Base-by-base conservation (phyloP, 2,329 filamentous ascomycete species). In the Zymoseptoria passerinii region DNA sequence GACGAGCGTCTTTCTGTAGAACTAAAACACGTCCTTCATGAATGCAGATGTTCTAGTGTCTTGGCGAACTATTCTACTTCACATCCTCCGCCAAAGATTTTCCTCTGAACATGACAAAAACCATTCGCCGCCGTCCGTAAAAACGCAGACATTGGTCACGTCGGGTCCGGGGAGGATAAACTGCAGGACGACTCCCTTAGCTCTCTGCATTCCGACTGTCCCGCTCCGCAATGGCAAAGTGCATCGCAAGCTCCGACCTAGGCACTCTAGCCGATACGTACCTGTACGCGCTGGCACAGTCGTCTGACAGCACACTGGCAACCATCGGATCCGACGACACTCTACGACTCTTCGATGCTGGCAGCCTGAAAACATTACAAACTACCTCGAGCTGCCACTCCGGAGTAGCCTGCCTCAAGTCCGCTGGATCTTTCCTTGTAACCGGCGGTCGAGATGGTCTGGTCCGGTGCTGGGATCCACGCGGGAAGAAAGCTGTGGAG, bases 381-480 rank as follows among this genome's bases (percentile, higher is more conserved):
- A 74, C 74, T 8, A 73, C 83, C 52, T 69, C 71, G 40, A 81
- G 80, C 8, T 75, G 78, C 29, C 84, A 88, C 63, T 78, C 80
- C 4, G 87, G 87, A 61, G 75, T 90, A 64, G 85, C 84, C 13
- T 83, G 82, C 61, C 75, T 89, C 28, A 79, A 80, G 55, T 76
- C 80, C 0, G 60, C 57, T n/a, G 51, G 78, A 57, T 54, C 56
- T 16, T 49, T 85, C 19, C 76, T 90, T 5, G 83, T 82, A 59
- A 91, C 88, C 0, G 83, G 87, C 0, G 89, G 89, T 52, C 82
- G 87, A 70, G 85, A 91, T 68, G 88, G 89, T 7, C 76, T 78
- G 8, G 80, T 90, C 9, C 66, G 67, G 35, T 60, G 60, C 50
- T 70, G 65, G 63, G 67, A 70, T 56, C 48, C 60, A 5, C 60